phyloP scores from a whole-genome alignment of 108 stramenopile genomes.

The Cylindrotheca closterium region DNA sequence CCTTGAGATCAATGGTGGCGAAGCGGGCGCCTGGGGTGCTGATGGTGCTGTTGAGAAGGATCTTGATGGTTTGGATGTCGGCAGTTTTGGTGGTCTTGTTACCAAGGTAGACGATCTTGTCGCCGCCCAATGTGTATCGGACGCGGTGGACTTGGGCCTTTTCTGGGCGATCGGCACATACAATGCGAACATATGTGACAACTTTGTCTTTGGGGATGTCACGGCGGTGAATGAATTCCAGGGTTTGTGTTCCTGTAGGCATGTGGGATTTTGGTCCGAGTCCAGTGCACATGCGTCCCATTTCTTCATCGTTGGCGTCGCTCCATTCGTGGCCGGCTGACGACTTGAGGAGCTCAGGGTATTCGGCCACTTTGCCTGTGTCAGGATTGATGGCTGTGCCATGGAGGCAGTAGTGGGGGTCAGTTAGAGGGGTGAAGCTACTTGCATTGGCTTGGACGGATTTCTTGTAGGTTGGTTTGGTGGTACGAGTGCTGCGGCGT shows the following conservation, averaged over 20 bases:
- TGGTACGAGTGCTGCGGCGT: no score
- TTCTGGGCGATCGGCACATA: no score
- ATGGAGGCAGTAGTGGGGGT: slow-evolving; percentile 1
- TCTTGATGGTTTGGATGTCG: slow-evolving; percentile 26
- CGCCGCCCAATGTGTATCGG: slow-evolving; percentile 27
- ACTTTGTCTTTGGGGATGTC: slow-evolving; percentile 22
- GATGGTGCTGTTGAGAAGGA: slow-evolving; percentile 31
- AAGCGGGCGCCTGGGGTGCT: slow-evolving; percentile 18
- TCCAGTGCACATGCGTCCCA: slow-evolving; percentile 30
- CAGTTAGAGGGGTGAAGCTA: neutral
- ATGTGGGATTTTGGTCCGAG: no score
- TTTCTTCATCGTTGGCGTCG: slow-evolving; percentile 18
- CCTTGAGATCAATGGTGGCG: slow-evolving; percentile 32
- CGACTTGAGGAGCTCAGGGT: slow-evolving; percentile 11
- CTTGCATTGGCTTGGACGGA: slow-evolving; percentile 1
- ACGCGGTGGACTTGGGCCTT: slow-evolving; percentile 23
- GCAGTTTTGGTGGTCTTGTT: slow-evolving; percentile 42
- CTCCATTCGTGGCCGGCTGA: slow-evolving; percentile 17
- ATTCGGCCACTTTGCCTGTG: slow-evolving; percentile 24
- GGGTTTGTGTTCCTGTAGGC: slow-evolving; percentile 23
- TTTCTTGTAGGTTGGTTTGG: neutral
- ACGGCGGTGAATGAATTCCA: slow-evolving; percentile 21
- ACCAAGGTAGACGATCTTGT: no score
- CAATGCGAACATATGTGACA: slow-evolving; percentile 25
- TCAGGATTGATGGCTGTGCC: slow-evolving; percentile 26